phyloP scores from a whole-genome alignment of 2,329 filamentous ascomycete genomes.

The Fonsecaea pugnacius region DNA sequence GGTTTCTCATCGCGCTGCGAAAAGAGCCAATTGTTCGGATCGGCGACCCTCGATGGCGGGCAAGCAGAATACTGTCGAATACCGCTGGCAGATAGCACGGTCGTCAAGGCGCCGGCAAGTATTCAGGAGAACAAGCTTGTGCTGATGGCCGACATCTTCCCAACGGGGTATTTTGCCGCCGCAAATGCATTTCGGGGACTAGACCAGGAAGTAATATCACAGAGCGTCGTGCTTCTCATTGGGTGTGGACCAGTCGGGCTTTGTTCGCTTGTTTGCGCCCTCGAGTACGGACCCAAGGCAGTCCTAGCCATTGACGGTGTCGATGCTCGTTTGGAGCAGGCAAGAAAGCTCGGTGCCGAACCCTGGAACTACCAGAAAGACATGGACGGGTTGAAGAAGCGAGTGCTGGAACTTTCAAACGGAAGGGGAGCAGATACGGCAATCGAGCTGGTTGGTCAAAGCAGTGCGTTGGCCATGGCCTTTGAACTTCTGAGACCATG shows the following conservation, averaged over 20 bases:
- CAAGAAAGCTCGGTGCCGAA: conserved; percentile 75
- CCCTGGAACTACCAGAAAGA: conserved; percentile 77
- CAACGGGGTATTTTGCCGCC: conserved; percentile 80
- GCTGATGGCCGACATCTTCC: conserved; percentile 92
- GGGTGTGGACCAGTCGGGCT: conserved; percentile 86
- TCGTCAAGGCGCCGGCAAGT: conserved; percentile 71
- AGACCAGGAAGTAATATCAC: conserved; percentile 60
- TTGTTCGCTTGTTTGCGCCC: conserved; percentile 77
- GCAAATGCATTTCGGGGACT: conserved; percentile 74
- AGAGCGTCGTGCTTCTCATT: conserved; percentile 76
- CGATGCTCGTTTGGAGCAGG: conserved; percentile 72
- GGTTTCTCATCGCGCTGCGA: conserved; percentile 78
- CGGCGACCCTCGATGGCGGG: conserved; percentile 69
- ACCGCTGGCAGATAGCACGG: conserved; percentile 78
- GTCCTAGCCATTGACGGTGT: conserved; percentile 81
- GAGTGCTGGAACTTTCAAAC: conserved; percentile 74
- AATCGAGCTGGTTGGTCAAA: conserved; percentile 76
- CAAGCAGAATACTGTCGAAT: conserved; percentile 84
- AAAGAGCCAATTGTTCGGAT: conserved; percentile 72
- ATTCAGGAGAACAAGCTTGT: conserved; percentile 76
- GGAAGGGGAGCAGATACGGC: conserved; percentile 85
- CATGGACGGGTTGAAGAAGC: conserved; percentile 65
- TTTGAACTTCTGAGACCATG: conserved; percentile 74
- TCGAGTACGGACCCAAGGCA: conserved; percentile 75
- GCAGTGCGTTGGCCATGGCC: conserved; percentile 68